Base-by-base conservation (phyloP, 345 rosid species). In the Cardiospermum halicacabum region DNA sequence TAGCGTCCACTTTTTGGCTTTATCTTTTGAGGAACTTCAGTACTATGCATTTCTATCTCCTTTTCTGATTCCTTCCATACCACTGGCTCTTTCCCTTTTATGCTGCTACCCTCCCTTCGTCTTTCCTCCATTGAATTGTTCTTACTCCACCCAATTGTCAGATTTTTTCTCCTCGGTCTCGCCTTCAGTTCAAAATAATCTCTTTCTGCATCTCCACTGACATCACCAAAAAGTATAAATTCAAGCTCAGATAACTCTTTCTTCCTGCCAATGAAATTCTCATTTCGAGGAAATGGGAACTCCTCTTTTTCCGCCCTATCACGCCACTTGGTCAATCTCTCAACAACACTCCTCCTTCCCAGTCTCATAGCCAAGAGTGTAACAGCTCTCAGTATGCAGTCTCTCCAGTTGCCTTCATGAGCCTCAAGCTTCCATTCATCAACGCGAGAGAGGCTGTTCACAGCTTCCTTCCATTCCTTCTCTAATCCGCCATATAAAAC, bases 341-440 rank as follows among this genome's bases (percentile, higher is more conserved):
- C 99, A 3, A 87, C 84, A 3, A 94, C 85, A 67, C 99, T 94
- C 73, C 99, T 82, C 81, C 97, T 80, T 50, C 97, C 97, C 72
- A 94, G 78, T 75, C 77, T 73, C 84, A 73, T 78, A 0, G 96
- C 99, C 60, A 94, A 65, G 22, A 87, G 74, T 18, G 86, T 83
- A 55, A 91, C 93, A 0, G 91, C 81, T 53, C 83, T 81, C 65
- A 87, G 70, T 39, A 91, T 83, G 79, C 97, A 89, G 21, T 89
- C 96, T 79, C 97, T 87, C 97, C 96, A 91, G 56, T 83, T 82
- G 51, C 97, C 97, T 18, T 87, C 90, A 53, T 75, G 90, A 74
- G 97, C 96, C 75, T 91, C 96, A 34, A 91, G 85, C 74, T 91
- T 91, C 93, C 96, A 86, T 21, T 94, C 97, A 76, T 85, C 91